phyloP scores from a whole-genome alignment of 163 green algal genomes.

The Prototheca cutis region DNA sequence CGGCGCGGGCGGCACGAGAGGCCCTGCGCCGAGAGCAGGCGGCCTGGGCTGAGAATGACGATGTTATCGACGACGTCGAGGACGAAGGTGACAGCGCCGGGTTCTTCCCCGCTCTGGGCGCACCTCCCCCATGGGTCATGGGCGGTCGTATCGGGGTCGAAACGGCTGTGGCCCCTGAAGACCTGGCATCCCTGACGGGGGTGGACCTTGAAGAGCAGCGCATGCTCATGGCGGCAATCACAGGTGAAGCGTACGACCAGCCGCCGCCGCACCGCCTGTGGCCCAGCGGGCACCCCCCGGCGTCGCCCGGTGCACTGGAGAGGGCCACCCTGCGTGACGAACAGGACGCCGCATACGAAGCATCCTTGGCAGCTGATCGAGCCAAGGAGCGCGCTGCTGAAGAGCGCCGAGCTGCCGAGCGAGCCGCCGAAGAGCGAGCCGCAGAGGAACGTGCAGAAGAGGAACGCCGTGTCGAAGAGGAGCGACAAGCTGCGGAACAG shows the following conservation, averaged over 20 bases:
- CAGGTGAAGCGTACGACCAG: conserved; percentile 61
- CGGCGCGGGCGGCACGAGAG: too few species aligned
- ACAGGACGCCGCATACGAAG: conserved; percentile 62
- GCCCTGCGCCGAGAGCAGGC: too few species aligned
- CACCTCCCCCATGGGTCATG: too few species aligned
- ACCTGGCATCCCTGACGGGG: conserved; percentile 16
- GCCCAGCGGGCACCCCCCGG: neutral
- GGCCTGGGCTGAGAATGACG: too few species aligned
- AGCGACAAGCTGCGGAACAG: conserved; percentile 7
- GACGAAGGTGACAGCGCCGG: too few species aligned
- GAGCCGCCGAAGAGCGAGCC: conserved; percentile 8
- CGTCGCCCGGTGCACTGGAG: conserved; percentile 30
- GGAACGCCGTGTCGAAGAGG: too few species aligned
- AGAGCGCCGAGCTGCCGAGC: conserved; percentile 19
- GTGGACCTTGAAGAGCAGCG: conserved; percentile 69
- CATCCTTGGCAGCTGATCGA: conserved; percentile 42
- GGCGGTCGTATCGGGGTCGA: neutral
- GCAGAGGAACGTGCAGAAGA: neutral
- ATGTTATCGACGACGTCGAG: too few species aligned
- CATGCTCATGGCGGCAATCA: conserved; percentile 71
- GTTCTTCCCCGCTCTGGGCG: too few species aligned
- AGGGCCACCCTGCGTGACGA: conserved; percentile 39
- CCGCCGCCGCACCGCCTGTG: neutral
- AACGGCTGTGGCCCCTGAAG: neutral
- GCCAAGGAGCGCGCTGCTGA: conserved; percentile 23